Evolutionary conservation across 306 rosid genomes (phyloP), one percentile per base, ranked within the genome.

Genomic region (Vigna unguiculata): DNA sequence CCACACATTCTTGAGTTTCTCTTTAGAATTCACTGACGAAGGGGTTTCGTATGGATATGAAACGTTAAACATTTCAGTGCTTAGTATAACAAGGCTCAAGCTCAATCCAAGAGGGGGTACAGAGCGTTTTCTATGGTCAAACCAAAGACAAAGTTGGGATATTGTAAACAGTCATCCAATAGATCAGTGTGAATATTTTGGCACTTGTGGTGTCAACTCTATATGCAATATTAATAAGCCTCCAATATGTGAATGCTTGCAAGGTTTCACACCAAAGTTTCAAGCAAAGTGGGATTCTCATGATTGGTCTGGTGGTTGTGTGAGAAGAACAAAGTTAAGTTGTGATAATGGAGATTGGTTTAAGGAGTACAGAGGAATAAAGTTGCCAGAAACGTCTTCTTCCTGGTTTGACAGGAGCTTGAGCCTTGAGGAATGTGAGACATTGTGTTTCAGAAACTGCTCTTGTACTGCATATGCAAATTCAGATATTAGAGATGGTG

Each of bases 301-400:
- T 1, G 70, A 69, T 30, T 57, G 76, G 76, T 30, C 51, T 20
- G 82, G 53, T 15, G 82, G 82, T 6, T 78, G 70, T 69, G 77
- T 78, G 8, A 19, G 76, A 45, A 58, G 2, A 15, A 46, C 0
- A 19, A 28, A 12, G 0, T 32, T 58, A 22, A 58, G 3, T 15
- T 53, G 25, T 53, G 15, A 53, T 19, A 0, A 19, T 20, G 25
- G 51, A 11, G 69, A 77, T 43, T 4, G 25, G 12, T 77, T 77
- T 67, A 6, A 40, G 11, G 25, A 64, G 22, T 59, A 66, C 20
- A 28, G 34, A 65, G 75, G 75, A 67, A 21, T 55, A 3, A 70
- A 77, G 69, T 28, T 77, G 38, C 69, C 69, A 55, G 76, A 77
- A 25, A 55, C 75, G 0, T 40, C 81, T 12, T 16, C 81, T 7